Conservation (phyloP, 495 filamentous ascomycete species). For the Penicillium daleae region DNA sequence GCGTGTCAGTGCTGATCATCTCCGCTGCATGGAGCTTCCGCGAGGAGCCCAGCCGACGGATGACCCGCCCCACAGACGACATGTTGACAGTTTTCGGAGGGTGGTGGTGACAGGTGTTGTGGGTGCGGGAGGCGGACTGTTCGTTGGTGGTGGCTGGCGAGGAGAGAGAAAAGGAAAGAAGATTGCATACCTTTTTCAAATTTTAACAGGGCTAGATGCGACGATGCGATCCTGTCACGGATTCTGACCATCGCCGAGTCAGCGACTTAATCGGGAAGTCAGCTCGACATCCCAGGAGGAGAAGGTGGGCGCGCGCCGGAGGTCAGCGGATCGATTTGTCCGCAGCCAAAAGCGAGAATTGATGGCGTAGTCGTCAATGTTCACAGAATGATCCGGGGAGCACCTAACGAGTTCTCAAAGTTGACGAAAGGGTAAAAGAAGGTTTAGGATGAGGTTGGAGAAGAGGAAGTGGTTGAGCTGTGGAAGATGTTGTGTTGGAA, state of each 20-base stretch:
- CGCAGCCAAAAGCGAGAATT: background rate
- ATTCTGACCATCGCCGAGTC: slow-evolving; percentile 41
- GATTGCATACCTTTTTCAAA: slow-evolving; percentile 25
- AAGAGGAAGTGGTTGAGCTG: background rate
- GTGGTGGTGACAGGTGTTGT: background rate
- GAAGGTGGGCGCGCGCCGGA: background rate
- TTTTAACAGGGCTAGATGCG: slow-evolving; percentile 36
- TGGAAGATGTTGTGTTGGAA: slow-evolving; percentile 2
- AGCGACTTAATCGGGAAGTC: slow-evolving; percentile 15
- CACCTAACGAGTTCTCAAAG: background rate
- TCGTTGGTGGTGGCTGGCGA: background rate
- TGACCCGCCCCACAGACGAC: slow-evolving; percentile 17
- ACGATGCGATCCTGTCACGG: slow-evolving; percentile 26
- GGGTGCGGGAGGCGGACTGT: background rate
- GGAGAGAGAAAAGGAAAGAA: background rate
- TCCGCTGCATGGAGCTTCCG: slow-evolving; percentile 1
- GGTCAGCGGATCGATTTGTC: slow-evolving; percentile 6
- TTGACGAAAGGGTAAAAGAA: no score
- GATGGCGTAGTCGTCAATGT: background rate
- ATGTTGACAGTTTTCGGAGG: slow-evolving; percentile 7
- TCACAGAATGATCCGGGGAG: background rate
- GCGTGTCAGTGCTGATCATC: slow-evolving; percentile 8
- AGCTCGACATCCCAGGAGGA: slow-evolving; percentile 17
- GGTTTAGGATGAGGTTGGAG: background rate
- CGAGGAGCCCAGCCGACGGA: slow-evolving; percentile 17